Evolutionary conservation across 1,139 yeast species (phyloP), one percentile per base, ranked within the genome.

Genomic region (Pichia sorboxylosa): DNA sequence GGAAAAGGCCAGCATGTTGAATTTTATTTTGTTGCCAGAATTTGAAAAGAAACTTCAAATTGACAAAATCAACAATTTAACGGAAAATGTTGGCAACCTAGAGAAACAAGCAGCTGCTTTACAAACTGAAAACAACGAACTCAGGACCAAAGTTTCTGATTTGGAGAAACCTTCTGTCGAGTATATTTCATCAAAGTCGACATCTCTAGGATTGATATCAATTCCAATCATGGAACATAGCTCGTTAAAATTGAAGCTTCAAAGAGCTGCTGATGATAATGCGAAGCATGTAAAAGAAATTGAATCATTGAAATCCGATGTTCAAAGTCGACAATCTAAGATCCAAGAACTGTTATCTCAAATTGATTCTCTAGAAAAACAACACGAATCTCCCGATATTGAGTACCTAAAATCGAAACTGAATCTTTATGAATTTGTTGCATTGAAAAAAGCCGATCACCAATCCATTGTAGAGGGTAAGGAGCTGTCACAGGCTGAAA

Each of bases 141-240:
- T 39, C 13, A 22, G 28, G 14, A 31, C 29, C 16, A 29, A 37
- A 13, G 15, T 37, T 7, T 18, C 24, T 13, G 7, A 7, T 10
- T 23, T 25, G 6, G 16, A 25, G 6, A 25, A 10, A n/a, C 63
- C 67, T 24, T 36, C 50, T 6, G 22, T 46, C 9, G 60, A 57
- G 2, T 52, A 47, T 29, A 37, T 64, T 18, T 37, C 22, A 3
- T 46, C 45, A 2, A 55, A 58, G 33, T 56, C 60, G 2, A 31
- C 35, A 6, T 20, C 39, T 1, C 38, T 37, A 13, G 48, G 47
- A 5, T 30, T 45, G 17, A 38, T 45, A 5, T 39, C 51, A 4
- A 7, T 64, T 13, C 42, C 48, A 19, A 38, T 52, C 30, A 32
- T 54, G 10, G 56, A 53, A n/a, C 52, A 55, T 15, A 29, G 32